Evolutionary conservation across 768 basidiomycete genomes (phyloP), one percentile per base, ranked within the genome.

Genomic region (Xerocomellus chrysenteron): DNA sequence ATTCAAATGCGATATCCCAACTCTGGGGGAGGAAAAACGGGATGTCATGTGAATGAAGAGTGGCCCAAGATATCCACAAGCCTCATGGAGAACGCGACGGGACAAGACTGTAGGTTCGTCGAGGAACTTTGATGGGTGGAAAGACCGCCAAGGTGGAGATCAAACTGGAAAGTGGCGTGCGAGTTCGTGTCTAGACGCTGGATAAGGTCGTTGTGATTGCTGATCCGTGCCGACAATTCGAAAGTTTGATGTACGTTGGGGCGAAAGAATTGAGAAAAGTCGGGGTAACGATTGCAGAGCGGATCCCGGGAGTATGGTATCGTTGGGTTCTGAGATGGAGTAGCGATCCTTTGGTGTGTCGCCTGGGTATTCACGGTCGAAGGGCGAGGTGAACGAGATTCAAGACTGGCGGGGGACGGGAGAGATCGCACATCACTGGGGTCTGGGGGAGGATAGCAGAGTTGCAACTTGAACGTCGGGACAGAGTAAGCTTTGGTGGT

Each of bases 251-350:
- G 39, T 19, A 47, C 63, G 17, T 17, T 39, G 2, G 70, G 62
- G 17, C 37, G 62, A 54, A 71, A 71, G 51, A 71, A 71, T 19
- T 66, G 65, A 46, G 70, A 72, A 41, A 71, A 71, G 55, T 71
- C 69, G 30, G 70, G 71, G 52, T 71, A 73, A 40, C 70, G 65
- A 45, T 69, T 61, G 54, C 37, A 62, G 12, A 71, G 68, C 6
- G 70, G 68, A 55, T 71, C 66, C 51, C 72, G 71, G 26, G 72
- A 68, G 60, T 71, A 71, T 3, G 61, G 50, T 30, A 42, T 40
- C 30, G 57, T 17, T 24, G 30, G 14, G 17, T 46, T 49, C 16
- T 28, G 11, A n/a, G 35, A n/a, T 16, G 48, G 36, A 21, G 37
- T 43, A 33, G 57, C 49, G 17, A 36, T 28, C 32, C 48, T 56